A percentile compares a stretch with the other conserved stretches of the same genome.
phyloP scores from a whole-genome alignment of 257 asterid genomes.

The Fraxinus quadrangulata region DNA sequence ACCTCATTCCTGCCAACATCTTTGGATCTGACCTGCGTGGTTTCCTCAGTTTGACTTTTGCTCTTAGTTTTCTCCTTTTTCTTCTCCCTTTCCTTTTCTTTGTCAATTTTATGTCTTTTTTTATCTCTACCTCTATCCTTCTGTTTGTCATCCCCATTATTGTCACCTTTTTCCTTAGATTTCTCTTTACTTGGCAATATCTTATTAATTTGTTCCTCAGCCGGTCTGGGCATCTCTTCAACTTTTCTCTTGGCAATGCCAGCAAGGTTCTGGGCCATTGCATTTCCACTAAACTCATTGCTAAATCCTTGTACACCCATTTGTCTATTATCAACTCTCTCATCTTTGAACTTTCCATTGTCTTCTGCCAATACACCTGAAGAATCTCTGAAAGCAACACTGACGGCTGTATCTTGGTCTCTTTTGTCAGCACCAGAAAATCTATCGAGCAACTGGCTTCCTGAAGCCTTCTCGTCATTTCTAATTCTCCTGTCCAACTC shows the following conservation, averaged over 20 bases:
- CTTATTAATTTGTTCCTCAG: conserved; percentile 27
- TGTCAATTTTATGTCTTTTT: conserved; percentile 24
- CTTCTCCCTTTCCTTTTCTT: conserved; percentile 21
- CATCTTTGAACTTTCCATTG: conserved; percentile 40
- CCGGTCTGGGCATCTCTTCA: conserved; percentile 23
- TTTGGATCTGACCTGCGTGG: conserved; percentile 16
- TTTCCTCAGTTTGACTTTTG: conserved; percentile 27
- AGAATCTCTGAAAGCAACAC: conserved; percentile 34
- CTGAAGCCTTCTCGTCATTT: conserved; percentile 41
- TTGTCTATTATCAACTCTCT: conserved; percentile 41
- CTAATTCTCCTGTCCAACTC: conserved; percentile 65
- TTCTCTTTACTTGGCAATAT: conserved; percentile 27
- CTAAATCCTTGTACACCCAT: conserved; percentile 35
- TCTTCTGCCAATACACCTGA: conserved; percentile 39
- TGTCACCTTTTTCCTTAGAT: conserved; percentile 30
- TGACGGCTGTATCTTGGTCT: conserved; percentile 32
- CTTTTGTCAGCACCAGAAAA: conserved; percentile 36
- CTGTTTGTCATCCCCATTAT: conserved; percentile 26
- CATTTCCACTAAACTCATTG: conserved; percentile 33
- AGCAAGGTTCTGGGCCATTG: conserved; percentile 24
- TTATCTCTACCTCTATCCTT: conserved; percentile 35
- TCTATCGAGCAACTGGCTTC: conserved; percentile 47
- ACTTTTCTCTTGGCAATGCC: conserved; percentile 20
- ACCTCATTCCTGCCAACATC: conserved; percentile 22
- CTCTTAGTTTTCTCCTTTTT: conserved; percentile 28